Evolutionary conservation across 768 basidiomycete genomes (phyloP).

Genomic region (Lentinus brumalis): DNA sequence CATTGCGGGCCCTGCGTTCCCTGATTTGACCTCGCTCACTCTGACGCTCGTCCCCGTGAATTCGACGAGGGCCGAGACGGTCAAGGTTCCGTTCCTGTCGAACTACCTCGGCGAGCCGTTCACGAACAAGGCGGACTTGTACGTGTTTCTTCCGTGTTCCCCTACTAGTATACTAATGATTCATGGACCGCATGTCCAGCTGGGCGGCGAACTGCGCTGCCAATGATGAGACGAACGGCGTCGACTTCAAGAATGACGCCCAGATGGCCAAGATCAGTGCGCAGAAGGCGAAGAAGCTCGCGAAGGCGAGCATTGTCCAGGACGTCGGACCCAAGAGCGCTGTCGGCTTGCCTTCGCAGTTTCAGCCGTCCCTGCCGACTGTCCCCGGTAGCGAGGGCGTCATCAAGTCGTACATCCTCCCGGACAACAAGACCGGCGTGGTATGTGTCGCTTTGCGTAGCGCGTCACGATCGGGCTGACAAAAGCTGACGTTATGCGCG

Average conservation of each 20-base stretch:
- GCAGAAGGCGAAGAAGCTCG: slow-evolving; percentile 24
- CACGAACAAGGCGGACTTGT: slow-evolving; percentile 55
- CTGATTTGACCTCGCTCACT: slow-evolving; percentile 47
- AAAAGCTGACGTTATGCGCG: not conserved
- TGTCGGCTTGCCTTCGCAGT: slow-evolving; percentile 48
- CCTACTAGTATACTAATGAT: not conserved
- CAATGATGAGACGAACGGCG: slow-evolving; percentile 50
- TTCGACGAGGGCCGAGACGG: slow-evolving; percentile 48
- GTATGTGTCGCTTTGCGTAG: slow-evolving; percentile 35
- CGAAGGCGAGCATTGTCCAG: slow-evolving; percentile 44
- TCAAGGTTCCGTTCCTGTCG: slow-evolving; percentile 56
- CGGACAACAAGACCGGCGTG: slow-evolving; percentile 59
- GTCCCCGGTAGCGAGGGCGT: slow-evolving; percentile 50
- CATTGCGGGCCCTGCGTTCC: slow-evolving; percentile 55
- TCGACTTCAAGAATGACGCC: slow-evolving; percentile 37
- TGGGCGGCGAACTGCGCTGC: slow-evolving; percentile 63
- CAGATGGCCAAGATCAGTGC: slow-evolving; percentile 3
- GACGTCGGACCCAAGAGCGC: slow-evolving; percentile 39
- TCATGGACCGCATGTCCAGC: slow-evolving; percentile 34
- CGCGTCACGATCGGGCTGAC: no score
- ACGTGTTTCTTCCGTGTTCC: slow-evolving; percentile 24
- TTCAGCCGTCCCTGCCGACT: slow-evolving; percentile 47
- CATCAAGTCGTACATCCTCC: slow-evolving; percentile 57
- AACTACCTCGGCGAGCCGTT: slow-evolving; percentile 48
- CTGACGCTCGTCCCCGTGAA: slow-evolving; percentile 49